These are phyloP conservation scores for Neurospora crassa DNA, from an alignment of 2,329 filamentous ascomycete genomes.

Conservation along the genomic window DNA sequence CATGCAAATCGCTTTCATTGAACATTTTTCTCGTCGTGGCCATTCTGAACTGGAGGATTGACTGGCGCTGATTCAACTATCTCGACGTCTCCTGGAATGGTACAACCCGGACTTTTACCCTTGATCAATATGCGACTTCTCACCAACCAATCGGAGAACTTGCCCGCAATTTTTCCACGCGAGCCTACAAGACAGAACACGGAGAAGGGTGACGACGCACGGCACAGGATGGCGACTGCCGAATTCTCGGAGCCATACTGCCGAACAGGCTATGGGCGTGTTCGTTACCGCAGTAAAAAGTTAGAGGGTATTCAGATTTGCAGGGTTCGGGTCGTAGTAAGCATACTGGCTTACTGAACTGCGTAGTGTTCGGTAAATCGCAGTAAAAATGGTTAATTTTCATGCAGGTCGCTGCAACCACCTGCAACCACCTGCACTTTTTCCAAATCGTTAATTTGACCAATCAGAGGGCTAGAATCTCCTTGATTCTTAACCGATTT, in stretches of 20 bases:
- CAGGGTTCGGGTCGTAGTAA: no score
- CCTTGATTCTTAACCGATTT: no score
- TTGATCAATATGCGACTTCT: neutral
- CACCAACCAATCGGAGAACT: neutral
- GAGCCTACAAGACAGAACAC: neutral
- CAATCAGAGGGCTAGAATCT: no score
- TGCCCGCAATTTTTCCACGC: neutral
- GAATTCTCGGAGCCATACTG: slow-evolving; percentile 10
- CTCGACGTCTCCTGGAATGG: neutral
- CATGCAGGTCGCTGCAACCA: no score
- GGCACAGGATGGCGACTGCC: neutral
- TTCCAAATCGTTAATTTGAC: no score
- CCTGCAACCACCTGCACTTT: no score
- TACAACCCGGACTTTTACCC: neutral
- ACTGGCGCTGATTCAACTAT: neutral
- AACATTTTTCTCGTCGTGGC: neutral
- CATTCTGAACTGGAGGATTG: neutral
- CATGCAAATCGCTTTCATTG: neutral
- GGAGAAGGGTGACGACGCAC: neutral
- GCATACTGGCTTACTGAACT: no score
- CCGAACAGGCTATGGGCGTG: slow-evolving; percentile 15
- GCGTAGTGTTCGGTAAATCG: no score
- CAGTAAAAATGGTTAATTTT: no score
- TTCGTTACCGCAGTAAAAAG: no score
- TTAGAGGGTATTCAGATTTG: no score